Base-by-base conservation (phyloP, 495 filamentous ascomycete species). In the Penicillium diatomitis region DNA sequence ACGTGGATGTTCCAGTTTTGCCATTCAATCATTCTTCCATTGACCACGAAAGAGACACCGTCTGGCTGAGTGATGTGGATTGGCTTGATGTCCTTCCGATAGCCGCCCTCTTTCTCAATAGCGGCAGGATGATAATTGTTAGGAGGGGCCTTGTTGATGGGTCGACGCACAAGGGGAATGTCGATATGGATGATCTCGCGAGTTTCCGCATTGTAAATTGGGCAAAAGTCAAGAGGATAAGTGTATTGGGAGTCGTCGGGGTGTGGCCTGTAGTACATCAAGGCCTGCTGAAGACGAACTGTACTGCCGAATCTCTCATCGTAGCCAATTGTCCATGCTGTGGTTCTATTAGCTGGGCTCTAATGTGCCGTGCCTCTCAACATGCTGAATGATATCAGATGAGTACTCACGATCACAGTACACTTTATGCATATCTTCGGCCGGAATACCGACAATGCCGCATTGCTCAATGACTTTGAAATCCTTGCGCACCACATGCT, bases 1-100 rank as follows among this genome's bases (percentile, higher is more conserved):
- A 96, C 81, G 61, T 96, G 91, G 52, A 97, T 79, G 61, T 78
- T 90, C 87, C 89, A 97, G 56, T 95, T 96, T 64, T 95, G 90
- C 91, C 91, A 97, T 41, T 81, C 82, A 36, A 96, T 79, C n/a
- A 74, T 73, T 4, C 89, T 69, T 4, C 87, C 88, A 6, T 85
- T 78, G 37, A 95, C 66, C n/a, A 77, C 79, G 74, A 96, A 97
- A 0, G 87, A 92, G 2, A 96, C 90, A 8, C 91, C 91, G 50
- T 95, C 88, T 0, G 91, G 91, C 70, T 97, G 91, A 1, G 87
- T 91, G 61, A 96, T 91, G 69, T 94, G 83, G 64, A 96, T 86
- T n/a, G 91, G 88, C 71, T 95, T 96, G 47, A 94, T 61, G 52
- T 90, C 82, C 6, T 71, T 84, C 20, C 91, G 78, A 67, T 81